phyloP scores from a whole-genome alignment of 1,284 basidiomycete genomes.

The Rhizopogon parksii region DNA sequence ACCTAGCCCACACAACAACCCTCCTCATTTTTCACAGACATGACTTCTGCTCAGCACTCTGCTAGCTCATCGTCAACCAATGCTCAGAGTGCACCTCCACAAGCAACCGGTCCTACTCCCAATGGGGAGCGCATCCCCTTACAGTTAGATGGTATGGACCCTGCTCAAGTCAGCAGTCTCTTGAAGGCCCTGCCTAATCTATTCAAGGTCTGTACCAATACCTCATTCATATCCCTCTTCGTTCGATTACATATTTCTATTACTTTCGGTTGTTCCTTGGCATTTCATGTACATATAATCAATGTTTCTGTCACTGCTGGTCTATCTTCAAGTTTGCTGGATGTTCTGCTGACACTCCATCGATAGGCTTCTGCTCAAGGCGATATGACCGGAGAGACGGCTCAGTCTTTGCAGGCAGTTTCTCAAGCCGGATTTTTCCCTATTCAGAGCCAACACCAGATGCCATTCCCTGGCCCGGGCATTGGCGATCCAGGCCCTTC shows the following conservation, averaged over 20 bases:
- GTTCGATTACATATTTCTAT: neutral
- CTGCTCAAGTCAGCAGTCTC: slow-evolving; percentile 21
- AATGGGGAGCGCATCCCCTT: slow-evolving; percentile 8
- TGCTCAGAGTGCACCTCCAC: slow-evolving; percentile 10
- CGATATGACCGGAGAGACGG: slow-evolving; percentile 25
- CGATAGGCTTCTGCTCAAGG: slow-evolving; percentile 19
- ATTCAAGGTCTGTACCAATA: slow-evolving; percentile 21
- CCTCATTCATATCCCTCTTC: neutral
- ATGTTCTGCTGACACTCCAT: slow-evolving; percentile 1
- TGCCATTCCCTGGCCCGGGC: slow-evolving; percentile 20
- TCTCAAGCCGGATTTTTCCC: slow-evolving; percentile 23
- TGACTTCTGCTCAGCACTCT: neutral
- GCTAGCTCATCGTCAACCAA: slow-evolving; percentile 11
- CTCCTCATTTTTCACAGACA: neutral
- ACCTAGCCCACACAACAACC: neutral
- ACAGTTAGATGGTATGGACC: slow-evolving; percentile 15
- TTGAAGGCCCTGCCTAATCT: slow-evolving; percentile 16
- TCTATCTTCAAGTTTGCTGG: neutral
- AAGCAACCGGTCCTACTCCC: slow-evolving; percentile 11
- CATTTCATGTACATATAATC: neutral
- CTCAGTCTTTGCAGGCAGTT: slow-evolving; percentile 25
- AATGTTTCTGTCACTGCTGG: neutral
- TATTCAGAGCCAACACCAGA: slow-evolving; percentile 16
- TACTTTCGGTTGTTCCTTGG: neutral
- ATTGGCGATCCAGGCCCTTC: slow-evolving; percentile 65